These are phyloP conservation scores for Coemansia sp. DNA, from an alignment of 192 early-diverging fungal genomes.

Conservation along the genomic window DNA sequence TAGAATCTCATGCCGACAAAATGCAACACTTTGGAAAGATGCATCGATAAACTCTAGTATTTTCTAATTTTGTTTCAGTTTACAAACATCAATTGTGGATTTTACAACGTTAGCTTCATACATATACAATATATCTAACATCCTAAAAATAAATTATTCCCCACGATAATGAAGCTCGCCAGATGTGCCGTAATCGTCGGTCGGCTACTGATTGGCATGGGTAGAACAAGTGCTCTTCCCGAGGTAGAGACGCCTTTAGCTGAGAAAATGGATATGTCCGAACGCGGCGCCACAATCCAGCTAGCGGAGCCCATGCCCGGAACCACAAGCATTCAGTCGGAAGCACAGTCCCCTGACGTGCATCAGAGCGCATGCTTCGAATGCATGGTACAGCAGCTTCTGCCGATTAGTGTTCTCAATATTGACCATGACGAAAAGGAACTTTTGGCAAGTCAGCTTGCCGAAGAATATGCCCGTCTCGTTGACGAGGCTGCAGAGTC, in stretches of 20 bases:
- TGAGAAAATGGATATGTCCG: not conserved
- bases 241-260: not conserved
- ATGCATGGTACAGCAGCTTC: conserved; percentile 20
- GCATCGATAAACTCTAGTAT: not conserved
- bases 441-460: conserved; percentile 1
- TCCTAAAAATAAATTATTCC: not conserved
- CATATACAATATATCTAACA: no score
- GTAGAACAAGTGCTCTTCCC: conserved; percentile 3
- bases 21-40: not conserved
- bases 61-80: not conserved
- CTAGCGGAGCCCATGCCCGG: no score
- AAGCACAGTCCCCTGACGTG: not conserved
- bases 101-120: not conserved
- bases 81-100: not conserved
- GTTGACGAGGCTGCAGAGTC: conserved; percentile 17
- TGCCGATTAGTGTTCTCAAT: conserved; percentile 6
- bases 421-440: conserved; percentile 5
- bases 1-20: not conserved
- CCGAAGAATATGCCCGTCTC: conserved; percentile 19
- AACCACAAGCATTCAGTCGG: not conserved
- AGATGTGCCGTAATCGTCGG: conserved; percentile 11
- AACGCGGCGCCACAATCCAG: conserved; percentile 11
- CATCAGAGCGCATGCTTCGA: conserved; percentile 15
- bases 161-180: not conserved
- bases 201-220: conserved; percentile 4